Base-by-base conservation (phyloP, 768 basidiomycete species). In the Rhizopogon vinicolor region DNA sequence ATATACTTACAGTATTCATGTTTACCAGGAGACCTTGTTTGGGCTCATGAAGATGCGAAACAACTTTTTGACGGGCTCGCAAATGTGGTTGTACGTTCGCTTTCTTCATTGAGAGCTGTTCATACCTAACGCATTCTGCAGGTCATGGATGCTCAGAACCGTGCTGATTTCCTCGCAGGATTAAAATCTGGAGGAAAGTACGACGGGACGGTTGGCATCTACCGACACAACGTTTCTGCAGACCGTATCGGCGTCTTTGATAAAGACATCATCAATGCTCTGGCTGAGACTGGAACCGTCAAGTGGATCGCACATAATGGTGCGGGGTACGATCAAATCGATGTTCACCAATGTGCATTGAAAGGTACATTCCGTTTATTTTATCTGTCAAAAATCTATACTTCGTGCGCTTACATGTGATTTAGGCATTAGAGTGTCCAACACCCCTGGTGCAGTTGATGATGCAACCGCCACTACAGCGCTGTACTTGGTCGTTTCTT, bases 281-380 rank as follows among this genome's bases (percentile, higher is more conserved):
- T 97, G 9, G 85, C 91, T 1, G 58, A 53, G 41, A 65, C 48
- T 4, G 58, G 76, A 1, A 77, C 75, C 18, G 78, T 95, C 58
- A 85, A 86, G 64, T 93, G 89, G 86, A 91, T 96, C 65, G 90
- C 87, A 1, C 93, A 93, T 69, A 94, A 94, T 55, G 94, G 93
- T 10, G 93, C 94, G 0, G 93, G 94, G 0, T 97, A 97, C 67
- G 93, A 97, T 67, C 84, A 86, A 58, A 87, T 96, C 60, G 88
- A 94, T 64, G 83, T 93, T 14, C 68, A 72, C 7, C 87, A 86
- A 4, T 87, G 87, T 68, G 89, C 82, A 64, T 81, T 77, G 9
- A 79, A 79, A 69, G 89, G 91, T 88, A 61, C 16, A 22, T 44
- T 52, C 40, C n/a, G 13, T 46, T 18, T 1, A 25, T 7, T 28